Evolutionary conservation across 2,329 filamentous ascomycete genomes (phyloP).

Genomic region (Ophiostoma montium): DNA sequence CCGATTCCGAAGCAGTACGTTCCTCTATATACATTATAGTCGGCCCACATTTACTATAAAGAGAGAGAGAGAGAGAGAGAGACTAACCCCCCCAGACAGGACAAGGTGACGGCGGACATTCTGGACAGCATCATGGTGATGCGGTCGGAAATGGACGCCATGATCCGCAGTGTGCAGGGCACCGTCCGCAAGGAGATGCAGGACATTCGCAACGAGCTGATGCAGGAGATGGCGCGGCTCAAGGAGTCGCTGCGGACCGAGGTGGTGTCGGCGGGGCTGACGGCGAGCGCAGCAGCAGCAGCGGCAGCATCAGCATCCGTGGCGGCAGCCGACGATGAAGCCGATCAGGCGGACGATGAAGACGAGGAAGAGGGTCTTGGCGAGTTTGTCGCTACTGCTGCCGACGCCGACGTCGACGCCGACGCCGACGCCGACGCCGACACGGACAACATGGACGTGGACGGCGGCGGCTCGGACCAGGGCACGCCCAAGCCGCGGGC

Average conservation of each 20-base stretch:
- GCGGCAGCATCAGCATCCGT: not conserved
- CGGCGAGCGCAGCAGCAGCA: not conserved
- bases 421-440: no score
- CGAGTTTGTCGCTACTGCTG: constrained; percentile 12
- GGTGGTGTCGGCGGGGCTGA: not conserved
- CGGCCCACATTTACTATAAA: no score
- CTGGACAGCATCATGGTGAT: constrained; percentile 33
- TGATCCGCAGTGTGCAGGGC: constrained; percentile 19
- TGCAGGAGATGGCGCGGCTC: not conserved
- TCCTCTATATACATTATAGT: no score
- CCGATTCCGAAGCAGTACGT: constrained; percentile 81
- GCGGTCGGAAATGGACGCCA: not conserved
- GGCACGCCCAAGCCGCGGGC: no score
- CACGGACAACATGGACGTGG: no score
- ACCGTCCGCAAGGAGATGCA: constrained; percentile 13
- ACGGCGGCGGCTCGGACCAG: no score
- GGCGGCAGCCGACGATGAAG: not conserved
- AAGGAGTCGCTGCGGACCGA: not conserved
- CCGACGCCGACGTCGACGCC: not conserved
- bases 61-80: not conserved
- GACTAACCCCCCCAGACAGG: constrained; percentile 27
- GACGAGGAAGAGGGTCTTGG: no score
- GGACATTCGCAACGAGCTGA: not conserved
- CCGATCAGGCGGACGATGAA: no score
- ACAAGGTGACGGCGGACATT: constrained; percentile 47